Evolutionary conservation across 2,329 filamentous ascomycete species (phyloP).

Genomic region (Eutypella sp.): DNA sequence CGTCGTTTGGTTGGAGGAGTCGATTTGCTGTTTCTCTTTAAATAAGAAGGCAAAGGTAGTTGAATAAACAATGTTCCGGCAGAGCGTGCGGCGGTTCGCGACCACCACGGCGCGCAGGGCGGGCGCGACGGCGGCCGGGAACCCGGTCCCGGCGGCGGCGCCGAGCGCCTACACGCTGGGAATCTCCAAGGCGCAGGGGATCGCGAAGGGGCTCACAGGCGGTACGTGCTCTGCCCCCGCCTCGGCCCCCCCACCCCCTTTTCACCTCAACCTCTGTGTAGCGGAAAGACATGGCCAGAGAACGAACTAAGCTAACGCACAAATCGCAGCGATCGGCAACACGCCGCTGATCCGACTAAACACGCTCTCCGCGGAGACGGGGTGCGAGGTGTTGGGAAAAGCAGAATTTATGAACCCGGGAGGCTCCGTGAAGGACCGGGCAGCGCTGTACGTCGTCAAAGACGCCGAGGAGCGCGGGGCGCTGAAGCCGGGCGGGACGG

Average conservation of each 20-base stretch:
- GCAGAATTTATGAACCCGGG: conserved; percentile 99
- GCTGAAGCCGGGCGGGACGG: conserved; percentile 79
- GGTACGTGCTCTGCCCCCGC: conserved; percentile 46
- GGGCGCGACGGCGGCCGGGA: conserved; percentile 38
- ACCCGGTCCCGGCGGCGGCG: conserved; percentile 25
- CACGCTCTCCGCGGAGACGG: conserved; percentile 80
- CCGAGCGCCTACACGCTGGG: conserved; percentile 59
- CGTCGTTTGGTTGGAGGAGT: no score
- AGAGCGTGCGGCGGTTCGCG: conserved; percentile 62
- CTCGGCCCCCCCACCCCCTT: background rate
- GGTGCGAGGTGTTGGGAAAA: conserved; percentile 92
- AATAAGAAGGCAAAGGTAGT: background rate
- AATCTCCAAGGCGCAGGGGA: conserved; percentile 74
- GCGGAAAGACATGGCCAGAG: background rate
- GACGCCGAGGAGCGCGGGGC: conserved; percentile 87
- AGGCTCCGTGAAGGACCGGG: conserved; percentile 92
- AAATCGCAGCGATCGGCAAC: conserved; percentile 84
- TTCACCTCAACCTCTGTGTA: background rate
- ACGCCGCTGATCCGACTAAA: conserved; percentile 91
- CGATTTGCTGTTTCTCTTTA: no score
- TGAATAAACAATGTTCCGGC: conserved; percentile 58
- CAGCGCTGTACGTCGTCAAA: conserved; percentile 87
- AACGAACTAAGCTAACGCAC: conserved; percentile 1
- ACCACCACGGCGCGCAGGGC: conserved; percentile 53
- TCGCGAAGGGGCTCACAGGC: conserved; percentile 73